phyloP scores from a whole-genome alignment of 2,329 filamentous ascomycete species.

The Cercospora canescens region DNA sequence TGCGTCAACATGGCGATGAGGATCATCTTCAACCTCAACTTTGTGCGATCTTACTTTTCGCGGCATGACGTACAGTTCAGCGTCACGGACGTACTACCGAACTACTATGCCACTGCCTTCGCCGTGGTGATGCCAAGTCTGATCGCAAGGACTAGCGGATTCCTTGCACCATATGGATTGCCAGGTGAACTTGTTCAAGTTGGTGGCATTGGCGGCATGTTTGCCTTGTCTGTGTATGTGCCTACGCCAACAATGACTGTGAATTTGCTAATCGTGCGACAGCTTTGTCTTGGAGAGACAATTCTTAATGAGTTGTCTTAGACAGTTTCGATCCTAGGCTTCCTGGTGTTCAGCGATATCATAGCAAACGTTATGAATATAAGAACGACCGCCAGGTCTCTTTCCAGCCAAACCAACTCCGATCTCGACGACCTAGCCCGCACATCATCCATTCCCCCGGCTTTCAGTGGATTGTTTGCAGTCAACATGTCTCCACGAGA shows the following conservation, averaged over 20 bases:
- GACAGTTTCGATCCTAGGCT: background rate
- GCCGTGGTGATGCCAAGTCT: constrained; percentile 40
- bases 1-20: constrained; percentile 85
- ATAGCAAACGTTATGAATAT: background rate
- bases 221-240: constrained; percentile 40
- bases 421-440: background rate
- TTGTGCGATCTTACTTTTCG: constrained; percentile 67
- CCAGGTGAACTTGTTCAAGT: constrained; percentile 44
- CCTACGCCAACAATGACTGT: background rate
- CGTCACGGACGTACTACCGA: constrained; percentile 33
- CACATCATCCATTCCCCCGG: background rate
- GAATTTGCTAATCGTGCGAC: background rate
- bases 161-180: constrained; percentile 39
- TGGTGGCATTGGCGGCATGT: constrained; percentile 38
- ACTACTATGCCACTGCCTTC: constrained; percentile 37
- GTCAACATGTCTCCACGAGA: background rate
- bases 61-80: constrained; percentile 40
- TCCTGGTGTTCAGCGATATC: background rate
- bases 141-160: constrained; percentile 34
- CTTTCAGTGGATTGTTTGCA: background rate
- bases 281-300: background rate
- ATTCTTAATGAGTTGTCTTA: background rate
- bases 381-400: background rate
- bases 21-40: constrained; percentile 75
- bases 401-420: background rate